Conservation (phyloP, 495 filamentous ascomycete genomes). For the Penicillium mononematosum region DNA sequence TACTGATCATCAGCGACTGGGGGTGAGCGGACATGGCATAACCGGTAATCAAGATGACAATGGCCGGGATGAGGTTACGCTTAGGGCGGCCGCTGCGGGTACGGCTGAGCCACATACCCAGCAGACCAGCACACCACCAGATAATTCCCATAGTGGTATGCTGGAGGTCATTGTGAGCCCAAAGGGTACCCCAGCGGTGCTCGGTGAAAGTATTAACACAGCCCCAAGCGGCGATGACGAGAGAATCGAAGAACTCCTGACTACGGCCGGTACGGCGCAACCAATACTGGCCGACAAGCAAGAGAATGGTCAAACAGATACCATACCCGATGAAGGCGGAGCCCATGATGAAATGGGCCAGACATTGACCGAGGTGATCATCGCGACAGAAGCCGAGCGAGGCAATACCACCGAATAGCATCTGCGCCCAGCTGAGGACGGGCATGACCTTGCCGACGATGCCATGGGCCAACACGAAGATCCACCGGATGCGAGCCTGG, state of each 20-base stretch:
- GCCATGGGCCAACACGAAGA: slow-evolving; percentile 71
- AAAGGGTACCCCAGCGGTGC: slow-evolving; percentile 84
- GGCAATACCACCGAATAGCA: slow-evolving; percentile 95
- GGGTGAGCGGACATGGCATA: slow-evolving; percentile 92
- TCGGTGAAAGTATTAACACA: slow-evolving; percentile 98
- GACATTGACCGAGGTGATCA: slow-evolving; percentile 89
- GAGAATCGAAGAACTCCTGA: slow-evolving; percentile 96
- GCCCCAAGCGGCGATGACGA: slow-evolving; percentile 90
- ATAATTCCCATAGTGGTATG: slow-evolving; percentile 97
- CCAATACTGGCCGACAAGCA: slow-evolving; percentile 88
- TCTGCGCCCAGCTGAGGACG: slow-evolving; percentile 85
- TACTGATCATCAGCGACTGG: slow-evolving; percentile 77
- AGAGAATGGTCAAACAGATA: slow-evolving; percentile 78
- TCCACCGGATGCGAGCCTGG: slow-evolving; percentile 71
- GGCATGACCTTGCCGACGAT: slow-evolving; percentile 85
- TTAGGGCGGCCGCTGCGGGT: slow-evolving; percentile 80
- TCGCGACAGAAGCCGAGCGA: slow-evolving; percentile 89
- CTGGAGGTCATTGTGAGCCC: slow-evolving; percentile 95
- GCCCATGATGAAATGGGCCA: slow-evolving; percentile 98
- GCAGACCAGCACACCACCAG: slow-evolving; percentile 92
- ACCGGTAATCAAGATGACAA: slow-evolving; percentile 90
- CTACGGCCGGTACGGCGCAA: slow-evolving; percentile 78
- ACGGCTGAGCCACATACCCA: slow-evolving; percentile 88
- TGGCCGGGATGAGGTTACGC: slow-evolving; percentile 87
- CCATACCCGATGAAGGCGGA: slow-evolving; percentile 94